Evolutionary conservation across 805 yeast species (phyloP).

Genomic region (Ogataea trehalophila): DNA sequence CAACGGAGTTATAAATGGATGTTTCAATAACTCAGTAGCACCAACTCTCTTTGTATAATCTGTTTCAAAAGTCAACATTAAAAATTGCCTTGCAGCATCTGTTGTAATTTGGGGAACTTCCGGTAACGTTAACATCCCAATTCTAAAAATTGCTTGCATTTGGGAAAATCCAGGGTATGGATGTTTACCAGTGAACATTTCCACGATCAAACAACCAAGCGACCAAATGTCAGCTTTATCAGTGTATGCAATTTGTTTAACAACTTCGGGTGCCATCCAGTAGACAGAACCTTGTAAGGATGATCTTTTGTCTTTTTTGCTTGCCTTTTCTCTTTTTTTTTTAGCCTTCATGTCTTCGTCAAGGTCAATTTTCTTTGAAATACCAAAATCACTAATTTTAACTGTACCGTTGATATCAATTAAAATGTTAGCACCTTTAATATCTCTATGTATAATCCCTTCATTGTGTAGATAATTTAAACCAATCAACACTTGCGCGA

Average conservation of each 20-base stretch:
- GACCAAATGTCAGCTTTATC: slow-evolving; percentile 97
- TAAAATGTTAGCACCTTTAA: slow-evolving; percentile 60
- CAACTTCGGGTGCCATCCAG: slow-evolving; percentile 99
- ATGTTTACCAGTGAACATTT: slow-evolving; percentile 93
- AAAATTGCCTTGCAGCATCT: slow-evolving; percentile 60
- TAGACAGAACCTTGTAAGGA: slow-evolving; percentile 92
- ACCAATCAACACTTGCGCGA: slow-evolving; percentile 52
- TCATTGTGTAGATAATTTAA: slow-evolving; percentile 51
- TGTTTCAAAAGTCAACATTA: slow-evolving; percentile 62
- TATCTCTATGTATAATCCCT: slow-evolving; percentile 58
- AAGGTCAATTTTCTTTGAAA: slow-evolving; percentile 46
- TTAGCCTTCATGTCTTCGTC: slow-evolving; percentile 16
- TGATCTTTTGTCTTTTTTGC: slow-evolving; percentile 54
- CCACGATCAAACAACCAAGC: slow-evolving; percentile 88
- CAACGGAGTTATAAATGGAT: slow-evolving; percentile 52
- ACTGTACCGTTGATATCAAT: slow-evolving; percentile 58
- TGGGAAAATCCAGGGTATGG: slow-evolving; percentile 94
- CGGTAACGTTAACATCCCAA: slow-evolving; percentile 84
- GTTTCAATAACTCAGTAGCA: slow-evolving; percentile 64
- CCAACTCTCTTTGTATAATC: slow-evolving; percentile 71
- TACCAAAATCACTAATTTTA: slow-evolving; percentile 62
- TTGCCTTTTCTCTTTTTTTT: slow-evolving; percentile 33
- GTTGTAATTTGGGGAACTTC: slow-evolving; percentile 73
- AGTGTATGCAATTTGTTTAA: slow-evolving; percentile 86
- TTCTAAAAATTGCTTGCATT: slow-evolving; percentile 94